Evolutionary conservation across 257 asterid species (phyloP).

Genomic region (Capsicum baccatum): DNA sequence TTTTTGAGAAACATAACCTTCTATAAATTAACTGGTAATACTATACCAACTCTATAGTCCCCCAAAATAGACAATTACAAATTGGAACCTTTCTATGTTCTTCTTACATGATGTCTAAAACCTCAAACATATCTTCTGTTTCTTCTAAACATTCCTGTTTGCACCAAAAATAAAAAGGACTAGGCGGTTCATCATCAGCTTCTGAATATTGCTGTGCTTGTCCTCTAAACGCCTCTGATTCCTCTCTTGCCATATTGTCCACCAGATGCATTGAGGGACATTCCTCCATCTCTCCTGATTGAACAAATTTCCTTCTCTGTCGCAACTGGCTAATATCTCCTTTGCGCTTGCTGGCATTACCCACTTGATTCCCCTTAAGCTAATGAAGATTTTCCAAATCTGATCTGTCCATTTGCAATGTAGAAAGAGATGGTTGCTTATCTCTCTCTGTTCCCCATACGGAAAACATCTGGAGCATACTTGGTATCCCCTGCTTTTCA

Average conservation of each 20-base stretch:
- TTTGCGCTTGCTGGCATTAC: not conserved
- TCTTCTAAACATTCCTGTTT: not conserved
- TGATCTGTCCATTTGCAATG: no score
- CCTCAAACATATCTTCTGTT: not conserved
- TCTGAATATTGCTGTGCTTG: not conserved
- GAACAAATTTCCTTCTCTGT: not conserved
- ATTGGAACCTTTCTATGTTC: no score
- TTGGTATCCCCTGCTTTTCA: no score
- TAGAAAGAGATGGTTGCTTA: no score
- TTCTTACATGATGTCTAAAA: no score
- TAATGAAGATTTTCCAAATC: no score
- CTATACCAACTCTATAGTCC: no score
- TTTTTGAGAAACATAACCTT: no score
- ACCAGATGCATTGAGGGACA: not conserved
- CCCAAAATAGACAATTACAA: no score
- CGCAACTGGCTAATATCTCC: not conserved
- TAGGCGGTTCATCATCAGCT: not conserved
- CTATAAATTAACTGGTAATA: no score
- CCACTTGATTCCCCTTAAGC: not conserved
- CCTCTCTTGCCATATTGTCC: slow-evolving; percentile 1
- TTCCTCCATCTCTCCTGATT: not conserved
- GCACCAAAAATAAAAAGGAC: not conserved
- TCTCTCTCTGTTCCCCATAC: no score
- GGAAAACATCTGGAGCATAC: no score
- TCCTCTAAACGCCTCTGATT: not conserved